These are phyloP conservation scores for Oryza brachyantha DNA, from an alignment of 176 grass and related monocot species.

Conservation along the genomic window DNA sequence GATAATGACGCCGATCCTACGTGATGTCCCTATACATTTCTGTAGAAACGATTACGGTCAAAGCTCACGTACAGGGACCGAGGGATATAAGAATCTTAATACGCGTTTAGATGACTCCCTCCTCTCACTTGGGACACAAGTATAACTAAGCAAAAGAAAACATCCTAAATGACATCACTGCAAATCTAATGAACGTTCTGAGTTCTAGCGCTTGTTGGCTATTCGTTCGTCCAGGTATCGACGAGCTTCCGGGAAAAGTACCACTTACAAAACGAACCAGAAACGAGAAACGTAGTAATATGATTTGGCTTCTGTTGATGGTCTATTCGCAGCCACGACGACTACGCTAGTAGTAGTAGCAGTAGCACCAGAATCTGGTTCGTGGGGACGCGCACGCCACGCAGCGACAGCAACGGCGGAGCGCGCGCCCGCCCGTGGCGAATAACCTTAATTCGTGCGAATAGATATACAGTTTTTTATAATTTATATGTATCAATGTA, in stretches of 20 bases:
- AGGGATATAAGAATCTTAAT: background rate
- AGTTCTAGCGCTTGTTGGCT: background rate
- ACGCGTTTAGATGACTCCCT: background rate
- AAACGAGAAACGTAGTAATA: no score
- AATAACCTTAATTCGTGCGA: no score
- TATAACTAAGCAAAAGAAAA: background rate
- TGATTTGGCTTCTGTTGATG: background rate
- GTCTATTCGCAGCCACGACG: background rate
- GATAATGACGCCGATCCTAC: background rate
- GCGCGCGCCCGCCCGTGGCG: no score
- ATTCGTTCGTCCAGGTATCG: background rate
- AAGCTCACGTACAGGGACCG: no score
- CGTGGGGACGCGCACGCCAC: no score
- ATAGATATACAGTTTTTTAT: no score
- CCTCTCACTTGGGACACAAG: background rate
- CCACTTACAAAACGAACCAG: background rate
- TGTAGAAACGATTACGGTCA: background rate
- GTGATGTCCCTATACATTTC: background rate
- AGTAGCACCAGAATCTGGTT: no score
- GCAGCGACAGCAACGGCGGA: no score
- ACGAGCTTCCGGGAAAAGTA: background rate
- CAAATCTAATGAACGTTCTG: background rate
- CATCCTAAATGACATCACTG: background rate
- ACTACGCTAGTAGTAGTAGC: no score
- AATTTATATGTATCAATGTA: no score